Conservation (phyloP, 129 eudicot species). For the carrot (Daucus carota) region DH1_v3.0 NC_030385.2:44732501-44733000, state of each 20-base stretch:
- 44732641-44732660: not conserved
- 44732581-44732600: not conserved
- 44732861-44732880: not conserved
- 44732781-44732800: conserved; percentile 79
- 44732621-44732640: not conserved
- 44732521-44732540: not conserved
- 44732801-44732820: conserved; percentile 7
- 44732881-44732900: not conserved
- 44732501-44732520: not conserved
- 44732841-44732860: not conserved
- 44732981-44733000: not conserved
- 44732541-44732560: not conserved
- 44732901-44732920: not conserved
- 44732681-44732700: not conserved
- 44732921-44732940: not conserved
- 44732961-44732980: not conserved
- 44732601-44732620: not conserved
- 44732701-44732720: conserved; percentile 3
- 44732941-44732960: not conserved
- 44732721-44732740: conserved; percentile 52
- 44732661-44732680: not conserved
- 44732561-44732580: not conserved
- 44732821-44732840: not conserved
- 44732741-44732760: conserved; percentile 80
- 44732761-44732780: conserved; percentile 69